Evolutionary conservation across 768 basidiomycete genomes (phyloP), one percentile per base, ranked within the genome.

Genomic region (Austroboletus eburneus): DNA sequence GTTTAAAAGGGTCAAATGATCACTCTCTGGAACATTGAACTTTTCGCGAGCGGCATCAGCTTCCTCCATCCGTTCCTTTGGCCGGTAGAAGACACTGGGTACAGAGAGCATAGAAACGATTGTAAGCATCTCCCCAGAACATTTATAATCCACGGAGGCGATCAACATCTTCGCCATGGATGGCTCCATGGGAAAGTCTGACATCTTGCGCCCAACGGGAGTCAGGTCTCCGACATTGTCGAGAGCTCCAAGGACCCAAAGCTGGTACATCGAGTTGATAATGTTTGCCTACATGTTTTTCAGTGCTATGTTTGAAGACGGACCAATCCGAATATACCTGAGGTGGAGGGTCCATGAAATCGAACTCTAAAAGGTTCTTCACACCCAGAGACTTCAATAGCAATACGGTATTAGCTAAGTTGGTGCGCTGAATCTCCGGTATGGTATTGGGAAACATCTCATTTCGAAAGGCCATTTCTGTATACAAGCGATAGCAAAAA

Each of bases 331-430:
- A 39, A 54, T 66, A 45, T 57, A 85, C 90, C 77, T 95, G 93
- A n/a, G 96, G 96, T 18, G 96, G 96, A n/a, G 96, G 96, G 64
- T 99, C 96, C 96, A 99, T 98, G 63, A 99, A 99, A 68, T 98
- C 95, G 61, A 98, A 99, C 68, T 99, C 95, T 18, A 99, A 77
- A 34, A 97, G 69, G 63, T 98, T 92, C 73, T 96, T 96, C 34
- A 99, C 96, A 9, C 96, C 95, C 5, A 99, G 75, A 3, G 94
- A 94, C 64, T 98, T 99, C 48, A 99, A 75, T 30, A 98, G 69
- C 18, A 98, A 69, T 0, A 98, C 96, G 0, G 95, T 99, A 59
- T 99, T 98, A 17, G 96, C 94, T 46, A 99, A 68, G 68, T 99
- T 98, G 9, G 96, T 99, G 38, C 96, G 76, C 66, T 99, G 96